These are phyloP conservation scores for carrot (Daucus carota) DNA, from an alignment of 129 eudicot genomes.

Conservation along the genomic window DNA sequence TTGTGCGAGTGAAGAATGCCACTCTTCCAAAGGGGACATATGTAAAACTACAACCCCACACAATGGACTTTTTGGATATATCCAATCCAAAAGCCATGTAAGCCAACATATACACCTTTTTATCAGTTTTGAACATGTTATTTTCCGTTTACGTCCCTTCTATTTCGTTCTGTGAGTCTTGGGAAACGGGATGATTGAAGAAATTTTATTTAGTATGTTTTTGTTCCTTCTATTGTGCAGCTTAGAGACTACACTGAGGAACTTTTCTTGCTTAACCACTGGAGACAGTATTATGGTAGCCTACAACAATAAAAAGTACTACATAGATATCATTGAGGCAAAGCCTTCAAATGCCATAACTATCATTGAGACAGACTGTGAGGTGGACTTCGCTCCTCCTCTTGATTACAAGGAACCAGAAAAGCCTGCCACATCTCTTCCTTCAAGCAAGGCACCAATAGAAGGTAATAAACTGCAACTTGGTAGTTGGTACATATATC, in stretches of 20 bases:
- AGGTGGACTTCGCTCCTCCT: slow-evolving; percentile 97
- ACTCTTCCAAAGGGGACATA: slow-evolving; percentile 94
- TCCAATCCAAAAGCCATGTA: slow-evolving; percentile 87
- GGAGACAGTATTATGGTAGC: slow-evolving; percentile 98
- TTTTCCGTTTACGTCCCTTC: neutral
- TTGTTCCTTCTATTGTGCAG: slow-evolving; percentile 36
- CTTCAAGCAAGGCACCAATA: slow-evolving; percentile 42
- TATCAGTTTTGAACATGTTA: neutral
- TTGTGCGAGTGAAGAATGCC: slow-evolving; percentile 63
- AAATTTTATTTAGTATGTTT: neutral
- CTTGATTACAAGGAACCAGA: slow-evolving; percentile 94
- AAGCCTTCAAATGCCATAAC: slow-evolving; percentile 81
- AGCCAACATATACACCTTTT: slow-evolving; percentile 21
- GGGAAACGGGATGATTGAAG: too few relatives aligned
- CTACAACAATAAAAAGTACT: slow-evolving; percentile 27
- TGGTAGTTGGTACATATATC: neutral
- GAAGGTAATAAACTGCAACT: slow-evolving; percentile 36
- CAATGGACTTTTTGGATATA: slow-evolving; percentile 78
- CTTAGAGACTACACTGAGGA: slow-evolving; percentile 93
- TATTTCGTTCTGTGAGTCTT: neutral
- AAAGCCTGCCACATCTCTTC: slow-evolving; percentile 28
- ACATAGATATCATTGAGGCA: slow-evolving; percentile 84
- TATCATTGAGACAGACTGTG: slow-evolving; percentile 95
- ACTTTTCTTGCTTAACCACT: slow-evolving; percentile 90
- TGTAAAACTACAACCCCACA: slow-evolving; percentile 90